Conservation (phyloP, 2,329 filamentous ascomycete genomes). For the Cryphonectria carpinicola region DNA sequence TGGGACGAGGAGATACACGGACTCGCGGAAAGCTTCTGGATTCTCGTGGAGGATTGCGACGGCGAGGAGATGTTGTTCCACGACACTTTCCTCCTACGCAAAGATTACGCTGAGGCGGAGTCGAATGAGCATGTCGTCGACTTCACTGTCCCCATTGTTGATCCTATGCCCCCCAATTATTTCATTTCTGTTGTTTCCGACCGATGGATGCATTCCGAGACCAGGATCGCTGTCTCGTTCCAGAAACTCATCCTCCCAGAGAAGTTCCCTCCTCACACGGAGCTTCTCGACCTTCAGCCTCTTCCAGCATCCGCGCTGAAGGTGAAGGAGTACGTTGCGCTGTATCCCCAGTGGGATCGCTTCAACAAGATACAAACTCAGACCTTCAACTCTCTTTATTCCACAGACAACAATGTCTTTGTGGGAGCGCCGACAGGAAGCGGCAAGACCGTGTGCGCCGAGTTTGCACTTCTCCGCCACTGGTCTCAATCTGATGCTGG, state of each 20-base stretch:
- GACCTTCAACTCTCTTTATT: constrained; percentile 91
- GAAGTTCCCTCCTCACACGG: constrained; percentile 93
- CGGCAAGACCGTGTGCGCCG: constrained; percentile 95
- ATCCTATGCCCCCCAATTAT: constrained; percentile 98
- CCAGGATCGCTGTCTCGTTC: constrained; percentile 89
- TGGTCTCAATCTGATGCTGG: constrained; percentile 76
- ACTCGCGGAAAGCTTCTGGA: constrained; percentile 91
- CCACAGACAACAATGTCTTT: constrained; percentile 91
- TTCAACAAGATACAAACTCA: constrained; percentile 99
- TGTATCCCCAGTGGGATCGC: constrained; percentile 82
- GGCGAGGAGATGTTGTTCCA: constrained; percentile 95
- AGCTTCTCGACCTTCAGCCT: constrained; percentile 87
- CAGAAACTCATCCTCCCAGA: constrained; percentile 93
- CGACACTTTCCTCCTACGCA: constrained; percentile 89
- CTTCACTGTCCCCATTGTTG: constrained; percentile 93
- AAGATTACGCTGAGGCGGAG: constrained; percentile 83
- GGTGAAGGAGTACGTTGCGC: constrained; percentile 74
- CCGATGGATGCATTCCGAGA: constrained; percentile 98
- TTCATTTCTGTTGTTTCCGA: constrained; percentile 95
- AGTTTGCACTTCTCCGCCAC: constrained; percentile 87
- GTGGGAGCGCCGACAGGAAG: constrained; percentile 91
- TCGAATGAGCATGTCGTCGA: constrained; percentile 93
- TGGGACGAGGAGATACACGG: constrained; percentile 94
- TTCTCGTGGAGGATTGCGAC: constrained; percentile 95
- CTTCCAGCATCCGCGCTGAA: constrained; percentile 89